phyloP scores from a whole-genome alignment of 2,329 filamentous ascomycete species.

The Fonsecaea pedrosoi region DNA sequence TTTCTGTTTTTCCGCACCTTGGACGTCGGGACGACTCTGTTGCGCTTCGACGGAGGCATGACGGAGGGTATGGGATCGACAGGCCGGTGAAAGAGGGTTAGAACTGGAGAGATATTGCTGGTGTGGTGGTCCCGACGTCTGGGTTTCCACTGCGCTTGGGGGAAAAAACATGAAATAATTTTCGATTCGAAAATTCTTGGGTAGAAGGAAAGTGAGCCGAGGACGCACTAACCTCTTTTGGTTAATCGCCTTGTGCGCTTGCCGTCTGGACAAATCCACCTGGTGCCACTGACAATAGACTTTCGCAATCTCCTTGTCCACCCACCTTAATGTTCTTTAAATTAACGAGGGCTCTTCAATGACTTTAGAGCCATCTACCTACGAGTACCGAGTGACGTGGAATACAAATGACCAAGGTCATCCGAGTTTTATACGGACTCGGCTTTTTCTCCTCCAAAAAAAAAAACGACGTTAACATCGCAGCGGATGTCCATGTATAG shows the following conservation, averaged over 20 bases:
- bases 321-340: too few species aligned
- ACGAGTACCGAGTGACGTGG: too few species aligned
- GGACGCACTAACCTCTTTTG: not conserved
- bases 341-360: too few species aligned
- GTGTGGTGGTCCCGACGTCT: not conserved
- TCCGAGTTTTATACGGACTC: too few species aligned
- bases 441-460: too few species aligned
- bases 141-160: not conserved
- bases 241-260: not conserved
- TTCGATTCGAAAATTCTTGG: not conserved
- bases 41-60: slow-evolving; percentile 97
- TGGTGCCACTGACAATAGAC: too few species aligned
- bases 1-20: slow-evolving; percentile 89
- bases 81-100: not conserved
- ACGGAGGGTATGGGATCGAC: not conserved
- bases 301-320: too few species aligned
- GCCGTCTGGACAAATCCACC: too few species aligned
- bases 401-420: too few species aligned
- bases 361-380: too few species aligned
- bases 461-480: too few species aligned
- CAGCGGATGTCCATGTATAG: too few species aligned
- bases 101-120: not conserved
- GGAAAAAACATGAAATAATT: not conserved
- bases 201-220: not conserved
- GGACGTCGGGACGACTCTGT: slow-evolving; percentile 86